Evolutionary conservation across 2,329 filamentous ascomycete species (phyloP), one percentile per base, ranked within the genome.

Genomic region (Knufia petricola): DNA sequence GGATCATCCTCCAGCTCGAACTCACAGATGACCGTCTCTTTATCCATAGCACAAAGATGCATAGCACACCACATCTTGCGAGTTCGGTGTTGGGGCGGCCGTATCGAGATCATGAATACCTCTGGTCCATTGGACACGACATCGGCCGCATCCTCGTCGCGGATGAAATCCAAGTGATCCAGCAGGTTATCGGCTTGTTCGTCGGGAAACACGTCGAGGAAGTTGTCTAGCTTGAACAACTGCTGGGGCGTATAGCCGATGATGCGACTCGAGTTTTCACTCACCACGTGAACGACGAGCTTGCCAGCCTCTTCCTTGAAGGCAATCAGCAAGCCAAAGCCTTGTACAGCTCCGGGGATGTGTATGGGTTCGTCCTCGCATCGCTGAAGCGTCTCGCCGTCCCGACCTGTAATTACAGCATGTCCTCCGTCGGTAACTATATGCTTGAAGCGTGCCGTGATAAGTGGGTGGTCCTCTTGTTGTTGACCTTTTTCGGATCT

Each of bases 361-460:
- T 90, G 87, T 21, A 95, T 94, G 0, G 88, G 87, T 59, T 95
- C 88, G 59, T 95, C 88, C 64, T 95, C 88, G 60, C 88, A 95
- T 46, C 80, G 77, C 61, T 94, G 85, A 38, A 92, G 68, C 1
- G 75, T 78, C 1, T 79, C 75, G 1, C 80, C 82, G 46, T 87
- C 81, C 48, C 84, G 76, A 4, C 87, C 87, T 1, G 86, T 92
- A 47, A 94, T 85, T 24, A 94, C 77, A 21, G 84, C 80, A 66
- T 95, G 87, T 0, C 87, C 87, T 13, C 81, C 84, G 1, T 85
- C 79, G 0, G 85, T 88, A 21, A 83, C 69, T 3, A 85, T 72
- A 60, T 95, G 86, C 56, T 82, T 84, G 66, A 94, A 94, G 1
- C 87, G 81, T 20, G 80, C 73, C 1, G 85, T 86, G 1, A 88